Percentiles rank a stretch among this genome's conserved stretches.
Conservation (phyloP, 768 basidiomycete genomes). For the Russula virescens region DNA sequence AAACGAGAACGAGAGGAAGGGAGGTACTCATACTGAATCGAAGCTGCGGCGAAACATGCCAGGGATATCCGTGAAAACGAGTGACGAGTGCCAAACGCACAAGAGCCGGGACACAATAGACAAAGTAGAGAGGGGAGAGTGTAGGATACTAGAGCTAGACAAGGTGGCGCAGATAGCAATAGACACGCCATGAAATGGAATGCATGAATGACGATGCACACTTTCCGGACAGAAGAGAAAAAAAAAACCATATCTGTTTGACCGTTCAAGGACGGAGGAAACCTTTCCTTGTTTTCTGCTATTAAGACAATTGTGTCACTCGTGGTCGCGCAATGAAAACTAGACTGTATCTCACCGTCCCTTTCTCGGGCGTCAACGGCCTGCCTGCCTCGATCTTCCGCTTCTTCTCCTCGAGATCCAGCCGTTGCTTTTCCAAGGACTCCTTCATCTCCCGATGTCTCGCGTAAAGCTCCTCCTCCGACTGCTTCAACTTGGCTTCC, state of each 20-base stretch:
- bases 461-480: slow-evolving; percentile 97
- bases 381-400: slow-evolving; percentile 90
- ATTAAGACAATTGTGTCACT: neutral
- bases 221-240: slow-evolving; percentile 24
- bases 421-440: slow-evolving; percentile 91
- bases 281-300: slow-evolving; percentile 50
- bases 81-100: slow-evolving; percentile 21
- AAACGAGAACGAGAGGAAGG: slow-evolving; percentile 22
- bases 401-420: slow-evolving; percentile 98
- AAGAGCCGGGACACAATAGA: slow-evolving; percentile 23
- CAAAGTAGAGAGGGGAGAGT: slow-evolving; percentile 36
- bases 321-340: slow-evolving; percentile 4
- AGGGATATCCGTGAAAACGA: slow-evolving; percentile 26
- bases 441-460: slow-evolving; percentile 99
- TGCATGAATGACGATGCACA: slow-evolving; percentile 29
- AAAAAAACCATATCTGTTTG: slow-evolving; percentile 25
- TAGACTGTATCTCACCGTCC: slow-evolving; percentile 50
- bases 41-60: slow-evolving; percentile 20
- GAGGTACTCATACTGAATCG: slow-evolving; percentile 23
- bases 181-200: slow-evolving; percentile 32
- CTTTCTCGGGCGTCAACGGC: slow-evolving; percentile 93
- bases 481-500: slow-evolving; percentile 97
- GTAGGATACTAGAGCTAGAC: slow-evolving; percentile 40
- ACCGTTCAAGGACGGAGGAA: slow-evolving; percentile 59
- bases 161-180: slow-evolving; percentile 36